A percentile compares a stretch with the other conserved stretches of the same genome.
These are phyloP conservation scores for Exophiala mesophila DNA, from an alignment of 2,329 filamentous ascomycete genomes.

Conservation along the genomic window DNA sequence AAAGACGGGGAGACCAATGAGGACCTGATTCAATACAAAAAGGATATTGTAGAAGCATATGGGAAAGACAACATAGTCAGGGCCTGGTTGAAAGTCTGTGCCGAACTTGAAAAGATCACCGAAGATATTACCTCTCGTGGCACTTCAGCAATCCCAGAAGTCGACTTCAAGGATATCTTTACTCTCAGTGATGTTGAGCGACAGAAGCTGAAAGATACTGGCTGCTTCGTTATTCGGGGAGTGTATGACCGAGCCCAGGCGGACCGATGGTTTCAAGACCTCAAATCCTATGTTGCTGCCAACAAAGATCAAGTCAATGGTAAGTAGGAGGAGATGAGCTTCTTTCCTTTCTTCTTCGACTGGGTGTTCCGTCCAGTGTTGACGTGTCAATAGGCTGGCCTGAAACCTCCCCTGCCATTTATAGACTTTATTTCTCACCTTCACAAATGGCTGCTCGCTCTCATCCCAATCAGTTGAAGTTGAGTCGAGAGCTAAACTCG, in stretches of 20 bases:
- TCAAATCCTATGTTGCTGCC: constrained; percentile 30
- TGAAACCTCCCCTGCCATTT: constrained; percentile 34
- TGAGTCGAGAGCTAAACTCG: constrained; percentile 35
- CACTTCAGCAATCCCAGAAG: constrained; percentile 32
- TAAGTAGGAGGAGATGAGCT: no score
- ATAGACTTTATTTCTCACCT: constrained; percentile 35
- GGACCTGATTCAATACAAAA: constrained; percentile 30
- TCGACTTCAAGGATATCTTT: constrained; percentile 29
- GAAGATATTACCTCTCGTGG: constrained; percentile 33
- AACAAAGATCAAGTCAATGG: constrained; percentile 30
- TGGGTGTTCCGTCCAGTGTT: no score
- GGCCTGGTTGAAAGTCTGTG: constrained; percentile 38
- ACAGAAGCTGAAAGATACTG: constrained; percentile 29
- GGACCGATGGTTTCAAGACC: constrained; percentile 20
- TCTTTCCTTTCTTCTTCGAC: no score
- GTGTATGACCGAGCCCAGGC: constrained; percentile 3
- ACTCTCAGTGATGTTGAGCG: constrained; percentile 22
- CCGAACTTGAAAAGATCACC: constrained; percentile 33
- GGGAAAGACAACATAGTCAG: constrained; percentile 32
- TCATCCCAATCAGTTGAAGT: constrained; percentile 34
- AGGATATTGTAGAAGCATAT: constrained; percentile 33
- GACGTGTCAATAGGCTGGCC: constrained; percentile 35
- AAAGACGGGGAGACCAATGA: constrained; percentile 20
- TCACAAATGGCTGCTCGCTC: constrained; percentile 36
- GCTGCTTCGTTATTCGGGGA: constrained; percentile 28